Evolutionary conservation across 495 filamentous ascomycete genomes (phyloP), one percentile per base, ranked within the genome.

Genomic region (Penicillium roqueforti): DNA sequence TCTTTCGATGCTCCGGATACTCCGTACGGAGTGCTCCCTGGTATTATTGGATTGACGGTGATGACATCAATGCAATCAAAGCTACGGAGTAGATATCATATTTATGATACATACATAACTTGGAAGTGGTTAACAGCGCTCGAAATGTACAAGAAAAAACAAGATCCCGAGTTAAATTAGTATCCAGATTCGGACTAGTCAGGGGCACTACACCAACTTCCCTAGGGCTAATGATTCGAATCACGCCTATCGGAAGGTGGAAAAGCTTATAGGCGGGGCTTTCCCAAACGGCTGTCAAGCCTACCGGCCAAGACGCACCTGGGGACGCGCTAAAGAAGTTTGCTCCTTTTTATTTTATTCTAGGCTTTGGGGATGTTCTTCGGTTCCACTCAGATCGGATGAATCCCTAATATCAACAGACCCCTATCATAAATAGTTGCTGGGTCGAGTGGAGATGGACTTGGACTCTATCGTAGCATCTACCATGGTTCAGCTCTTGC

Each of bases 251-350:
- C 25, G 9, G n/a, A 5, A 44, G 32, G 29, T 53, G 22, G 18
- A 34, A 58, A 64, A 61, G 54, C 59, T 64, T 60, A 31, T 52
- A 32, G 20, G 43, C 43, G 47, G 55, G 52, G 23, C 25, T n/a
- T 44, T 31, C 36, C 42, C 55, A 54, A 36, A 65, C 62, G 62
- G 62, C 62, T 65, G 62, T 65, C 62, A 65, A 50, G 45, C 52
- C 53, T 57, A 32, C 52, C 52, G 38, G 22, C n/a, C n/a, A 55
- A 46, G 47, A 55, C 34, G 13, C 8, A 28, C 7, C 9, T 48
- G 40, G 46, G 56, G 31, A 34, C n/a, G n/a, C 48, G 49, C 50
- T 52, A 44, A 54, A 55, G 47, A 52, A 53, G 45, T 56, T 50
- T 48, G 53, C 53, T 53, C 36, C 44, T 32, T 37, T 26, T 36